phyloP scores from a whole-genome alignment of 305 asterid species.

The Fraxinus paxiana region DNA sequence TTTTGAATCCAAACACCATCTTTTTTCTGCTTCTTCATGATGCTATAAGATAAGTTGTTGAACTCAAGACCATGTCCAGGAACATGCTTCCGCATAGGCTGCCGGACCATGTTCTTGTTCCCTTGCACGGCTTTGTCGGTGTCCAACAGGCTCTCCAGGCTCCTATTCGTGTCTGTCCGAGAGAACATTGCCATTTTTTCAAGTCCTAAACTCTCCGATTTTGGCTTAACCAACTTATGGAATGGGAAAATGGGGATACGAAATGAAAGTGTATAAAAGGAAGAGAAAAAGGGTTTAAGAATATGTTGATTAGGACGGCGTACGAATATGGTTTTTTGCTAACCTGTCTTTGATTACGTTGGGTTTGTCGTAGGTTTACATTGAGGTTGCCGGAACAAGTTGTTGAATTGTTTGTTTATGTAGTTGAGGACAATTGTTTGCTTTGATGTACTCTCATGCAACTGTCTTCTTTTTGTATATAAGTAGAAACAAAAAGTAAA shows the following conservation, averaged over 20 bases:
- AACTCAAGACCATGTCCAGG: constrained; percentile 84
- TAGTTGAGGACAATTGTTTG: constrained; percentile 4
- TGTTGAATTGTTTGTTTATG: constrained; percentile 25
- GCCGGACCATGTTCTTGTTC: constrained; percentile 32
- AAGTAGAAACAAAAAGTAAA: neutral
- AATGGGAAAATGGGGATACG: neutral
- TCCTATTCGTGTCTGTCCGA: constrained; percentile 34
- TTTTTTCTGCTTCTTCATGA: constrained; percentile 59
- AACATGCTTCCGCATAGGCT: constrained; percentile 40
- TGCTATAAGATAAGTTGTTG: constrained; percentile 62
- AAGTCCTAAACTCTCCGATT: neutral
- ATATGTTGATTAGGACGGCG: constrained; percentile 20
- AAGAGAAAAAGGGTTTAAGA: neutral
- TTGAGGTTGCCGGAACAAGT: constrained; percentile 40
- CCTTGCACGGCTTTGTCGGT: constrained; percentile 40
- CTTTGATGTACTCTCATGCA: neutral
- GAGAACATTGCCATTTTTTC: constrained; percentile 35
- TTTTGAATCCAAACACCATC: constrained; percentile 69
- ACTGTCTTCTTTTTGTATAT: neutral
- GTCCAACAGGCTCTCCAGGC: constrained; percentile 60
- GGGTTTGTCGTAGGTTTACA: constrained; percentile 33
- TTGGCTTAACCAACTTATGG: constrained; percentile 9
- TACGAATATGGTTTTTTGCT: neutral
- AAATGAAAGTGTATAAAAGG: constrained; percentile 28
- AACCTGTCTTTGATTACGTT: constrained; percentile 18